Base-by-base conservation (phyloP, 164 flowering plant species). In the Aristolochia contorta region DNA sequence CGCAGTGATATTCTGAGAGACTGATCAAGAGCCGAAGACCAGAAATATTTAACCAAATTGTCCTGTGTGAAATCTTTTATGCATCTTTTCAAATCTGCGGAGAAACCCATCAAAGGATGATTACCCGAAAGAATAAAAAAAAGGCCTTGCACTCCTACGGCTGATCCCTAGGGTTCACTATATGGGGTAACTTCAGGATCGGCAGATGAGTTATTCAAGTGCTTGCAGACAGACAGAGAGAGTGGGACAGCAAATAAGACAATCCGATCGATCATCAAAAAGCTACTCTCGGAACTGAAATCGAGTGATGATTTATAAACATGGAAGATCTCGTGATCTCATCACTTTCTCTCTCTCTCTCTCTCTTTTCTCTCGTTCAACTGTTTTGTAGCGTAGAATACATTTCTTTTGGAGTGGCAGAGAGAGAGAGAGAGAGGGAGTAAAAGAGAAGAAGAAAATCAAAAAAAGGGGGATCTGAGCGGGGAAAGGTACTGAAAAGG, bases 101-200 rank as follows among this genome's bases (percentile, higher is more conserved):
- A 67, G 76, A 73, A 77, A 75, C 60, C 30, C 30, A 56, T 56
- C 59, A 65, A 53, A 25, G 65, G 51, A 67, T 75, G 77, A 75
- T 77, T 79, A 73, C 80, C 73, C 79, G 67, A 66, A 76, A 78
- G 79, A 74, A n/a, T n/a, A n/a, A n/a, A n/a, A n/a, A n/a, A 70
- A 75, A 73, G 74, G 75, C 22, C 32, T 61, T 45, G 68, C 65
- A 62, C 48, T 62, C 45, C 60, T 15, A 71, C 64, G 75, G 72
- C 79, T 73, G 69, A 54, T 27, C 47, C 61, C 66, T 70, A 59
- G 60, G 65, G 62, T 63, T 61, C 65, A 20, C 69, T 37, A 21
- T 49, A 68, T 69, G 74, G 63, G 74, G 76, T 72, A 74, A 72
- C 72, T 18, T 49, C 20, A 10, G 33, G 57, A 6, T 54, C 33